Percentiles rank a stretch among this genome's conserved stretches.
These are phyloP conservation scores for Colletotrichum siamense DNA, from an alignment of 2,329 filamentous ascomycete genomes.

Conservation along the genomic window DNA sequence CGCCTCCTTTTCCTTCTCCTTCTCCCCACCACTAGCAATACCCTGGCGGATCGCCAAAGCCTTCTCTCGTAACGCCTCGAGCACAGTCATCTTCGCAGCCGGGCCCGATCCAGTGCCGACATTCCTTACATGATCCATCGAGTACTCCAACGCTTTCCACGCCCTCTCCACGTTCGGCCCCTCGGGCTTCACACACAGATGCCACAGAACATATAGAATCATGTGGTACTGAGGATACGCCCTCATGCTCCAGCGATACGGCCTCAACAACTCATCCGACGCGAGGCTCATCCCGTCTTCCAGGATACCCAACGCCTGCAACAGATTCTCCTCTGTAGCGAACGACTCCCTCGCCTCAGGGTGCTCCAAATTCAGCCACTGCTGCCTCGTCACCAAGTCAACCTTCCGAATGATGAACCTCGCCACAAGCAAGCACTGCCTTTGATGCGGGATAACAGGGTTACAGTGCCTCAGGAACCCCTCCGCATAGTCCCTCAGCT, in stretches of 20 bases:
- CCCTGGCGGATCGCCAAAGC: slow-evolving; percentile 28
- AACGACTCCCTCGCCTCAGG: slow-evolving; percentile 24
- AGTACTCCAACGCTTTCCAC: slow-evolving; percentile 31
- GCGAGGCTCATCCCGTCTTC: slow-evolving; percentile 34
- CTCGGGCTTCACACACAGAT: slow-evolving; percentile 43
- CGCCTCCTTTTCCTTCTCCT: background rate
- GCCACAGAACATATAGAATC: slow-evolving; percentile 48
- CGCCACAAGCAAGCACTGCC: slow-evolving; percentile 31
- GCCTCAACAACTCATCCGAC: slow-evolving; percentile 39
- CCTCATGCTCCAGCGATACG: slow-evolving; percentile 42
- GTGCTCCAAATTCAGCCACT: slow-evolving; percentile 26
- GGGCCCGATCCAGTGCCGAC: slow-evolving; percentile 22
- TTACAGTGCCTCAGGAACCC: slow-evolving; percentile 56
- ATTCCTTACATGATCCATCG: background rate
- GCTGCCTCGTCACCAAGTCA: slow-evolving; percentile 37
- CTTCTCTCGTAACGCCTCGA: slow-evolving; percentile 34
- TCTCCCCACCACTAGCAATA: background rate
- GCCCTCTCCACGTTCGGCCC: slow-evolving; percentile 35
- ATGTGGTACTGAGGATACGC: slow-evolving; percentile 48
- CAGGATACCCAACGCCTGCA: slow-evolving; percentile 36
- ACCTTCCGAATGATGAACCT: slow-evolving; percentile 37
- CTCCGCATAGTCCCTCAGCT: slow-evolving; percentile 49
- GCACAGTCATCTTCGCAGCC: slow-evolving; percentile 33
- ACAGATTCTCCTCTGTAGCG: slow-evolving; percentile 37
- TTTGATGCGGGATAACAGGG: slow-evolving; percentile 52